These are phyloP conservation scores for Parachlorella kessleri DNA, from an alignment of 139 green algal species.

Conservation along the genomic window DNA sequence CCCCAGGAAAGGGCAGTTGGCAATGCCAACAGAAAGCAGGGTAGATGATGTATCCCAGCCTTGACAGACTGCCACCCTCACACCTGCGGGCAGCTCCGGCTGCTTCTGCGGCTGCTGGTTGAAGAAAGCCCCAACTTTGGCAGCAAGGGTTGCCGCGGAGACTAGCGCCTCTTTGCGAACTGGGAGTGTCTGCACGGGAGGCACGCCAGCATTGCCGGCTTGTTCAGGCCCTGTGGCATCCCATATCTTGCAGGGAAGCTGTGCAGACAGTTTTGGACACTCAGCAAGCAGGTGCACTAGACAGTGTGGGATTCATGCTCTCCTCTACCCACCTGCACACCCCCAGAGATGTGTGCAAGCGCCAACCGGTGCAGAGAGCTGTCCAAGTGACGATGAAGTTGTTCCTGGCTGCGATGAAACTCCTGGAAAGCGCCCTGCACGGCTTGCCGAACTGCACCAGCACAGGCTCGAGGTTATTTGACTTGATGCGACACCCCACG, in stretches of 20 bases:
- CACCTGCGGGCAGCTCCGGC: background rate
- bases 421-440: background rate
- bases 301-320: too few species aligned
- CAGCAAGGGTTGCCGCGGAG: background rate
- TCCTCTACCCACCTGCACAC: background rate
- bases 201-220: too few species aligned
- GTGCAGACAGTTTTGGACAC: too few species aligned
- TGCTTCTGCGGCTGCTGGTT: background rate
- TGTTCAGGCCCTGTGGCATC: too few species aligned
- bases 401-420: background rate
- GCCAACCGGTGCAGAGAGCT: background rate
- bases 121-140: background rate
- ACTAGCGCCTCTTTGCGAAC: background rate
- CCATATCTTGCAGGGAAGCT: too few species aligned
- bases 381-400: background rate
- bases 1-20: too few species aligned
- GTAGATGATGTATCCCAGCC: too few species aligned
- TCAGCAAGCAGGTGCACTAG: too few species aligned
- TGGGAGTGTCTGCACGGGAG: too few species aligned
- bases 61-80: background rate
- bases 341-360: background rate
- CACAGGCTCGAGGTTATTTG: too few species aligned
- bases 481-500: too few species aligned
- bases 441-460: background rate
- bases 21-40: too few species aligned